A percentile compares a stretch with the other conserved stretches of the same genome.
These are phyloP conservation scores for Elasticomyces elasticus DNA, from an alignment of 495 filamentous ascomycete genomes.

Conservation along the genomic window DNA sequence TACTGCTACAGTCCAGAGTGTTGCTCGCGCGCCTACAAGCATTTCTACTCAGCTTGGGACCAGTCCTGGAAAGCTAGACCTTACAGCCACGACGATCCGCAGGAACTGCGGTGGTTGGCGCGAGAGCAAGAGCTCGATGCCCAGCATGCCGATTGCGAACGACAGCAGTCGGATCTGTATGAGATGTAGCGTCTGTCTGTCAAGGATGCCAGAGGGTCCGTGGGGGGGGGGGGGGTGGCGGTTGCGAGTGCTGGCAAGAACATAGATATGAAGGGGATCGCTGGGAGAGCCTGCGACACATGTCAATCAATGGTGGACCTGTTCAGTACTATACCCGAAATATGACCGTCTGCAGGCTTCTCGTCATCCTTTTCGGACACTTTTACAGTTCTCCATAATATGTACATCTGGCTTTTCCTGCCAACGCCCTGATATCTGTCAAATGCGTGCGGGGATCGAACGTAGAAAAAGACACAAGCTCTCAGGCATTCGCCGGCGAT, in stretches of 20 bases:
- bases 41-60: not conserved
- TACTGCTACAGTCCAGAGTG: not conserved
- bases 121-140: not conserved
- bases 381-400: too few species aligned
- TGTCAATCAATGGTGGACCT: too few species aligned
- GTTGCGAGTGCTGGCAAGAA: too few species aligned
- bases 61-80: not conserved
- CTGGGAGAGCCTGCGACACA: too few species aligned
- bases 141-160: not conserved
- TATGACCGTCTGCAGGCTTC: not conserved
- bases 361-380: too few species aligned
- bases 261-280: too few species aligned
- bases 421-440: too few species aligned
- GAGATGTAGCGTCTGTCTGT: not conserved
- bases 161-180: not conserved
- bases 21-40: not conserved
- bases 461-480: too few species aligned
- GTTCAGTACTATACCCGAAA: too few species aligned
- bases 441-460: too few species aligned
- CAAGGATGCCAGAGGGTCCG: not conserved
- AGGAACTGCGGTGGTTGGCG: not conserved
- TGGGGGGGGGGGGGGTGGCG: not conserved
- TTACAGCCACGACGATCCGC: not conserved
- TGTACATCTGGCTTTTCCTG: too few species aligned
- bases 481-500: conserved; percentile 41